Evolutionary conservation across 441 rosid genomes (phyloP), one percentile per base, ranked within the genome.

Genomic region (Jatropha multifida): DNA sequence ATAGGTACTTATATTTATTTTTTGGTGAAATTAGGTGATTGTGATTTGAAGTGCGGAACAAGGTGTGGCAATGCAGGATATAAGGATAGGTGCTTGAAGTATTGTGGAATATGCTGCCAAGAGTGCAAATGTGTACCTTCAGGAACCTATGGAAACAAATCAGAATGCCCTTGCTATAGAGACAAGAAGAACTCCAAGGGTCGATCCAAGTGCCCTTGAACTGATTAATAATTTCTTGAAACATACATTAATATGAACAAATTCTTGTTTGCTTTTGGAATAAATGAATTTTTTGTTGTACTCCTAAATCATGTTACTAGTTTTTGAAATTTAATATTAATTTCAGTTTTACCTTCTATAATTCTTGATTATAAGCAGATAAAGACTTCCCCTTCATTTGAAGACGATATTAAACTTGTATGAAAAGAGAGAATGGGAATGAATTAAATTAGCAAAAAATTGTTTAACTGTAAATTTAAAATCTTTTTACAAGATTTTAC

Each of bases 61-160:
- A 78, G 86, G 76, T 85, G 88, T 65, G 49, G 65, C 9, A 60
- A 69, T 56, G 82, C 86, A 0, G 81, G 85, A 42, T 37, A 71
- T 12, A 49, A 69, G 73, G 75, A 76, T 5, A 68, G 84, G 71
- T 85, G 88, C 88, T 0, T 83, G 49, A 78, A 74, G 71, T 78
- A 74, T 70, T 85, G 88, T 56, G 52, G 56, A 55, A 78, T 85
- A 13, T 85, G 88, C 78, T 85, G 88, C 74, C 1, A 54, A n/a
- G 66, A 73, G 52, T 85, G 88, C 85, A 55, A 79, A 59, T 85
- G 88, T 37, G 86, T 85, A 12, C 88, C 88, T 5, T 81, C 88
- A 1, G 86, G 86, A n/a, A 71, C 88, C 66, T 77, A 77, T 55
- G 85, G 81, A 2, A 76, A 80, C 81, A 85, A 83, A 74, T 72